Percentiles rank a stretch among this genome's conserved stretches.
Evolutionary conservation across 345 rosid species (phyloP).

Genomic region (Rhodomyrtus tomentosa): DNA sequence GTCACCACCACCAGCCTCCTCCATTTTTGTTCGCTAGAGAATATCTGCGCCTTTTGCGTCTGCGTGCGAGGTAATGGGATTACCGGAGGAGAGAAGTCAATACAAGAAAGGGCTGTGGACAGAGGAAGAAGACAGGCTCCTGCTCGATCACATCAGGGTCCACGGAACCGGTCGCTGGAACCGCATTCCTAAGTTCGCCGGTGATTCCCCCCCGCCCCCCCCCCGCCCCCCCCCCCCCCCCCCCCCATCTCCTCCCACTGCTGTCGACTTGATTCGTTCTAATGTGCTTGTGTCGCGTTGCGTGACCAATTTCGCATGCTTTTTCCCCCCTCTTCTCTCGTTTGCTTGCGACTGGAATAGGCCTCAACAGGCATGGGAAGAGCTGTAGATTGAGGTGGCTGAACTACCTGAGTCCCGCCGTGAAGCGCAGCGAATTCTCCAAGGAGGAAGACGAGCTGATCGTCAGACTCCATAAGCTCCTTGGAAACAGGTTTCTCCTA

Average conservation of each 20-base stretch:
- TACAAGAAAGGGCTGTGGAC: conserved; percentile 22
- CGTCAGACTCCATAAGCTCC: conserved; percentile 15
- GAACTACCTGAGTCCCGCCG: conserved; percentile 8
- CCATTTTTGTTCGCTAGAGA: background rate
- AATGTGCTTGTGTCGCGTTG: background rate
- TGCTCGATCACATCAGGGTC: conserved; percentile 9
- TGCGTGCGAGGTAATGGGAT: background rate
- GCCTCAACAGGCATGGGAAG: conserved; percentile 12
- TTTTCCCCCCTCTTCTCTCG: background rate
- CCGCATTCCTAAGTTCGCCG: conserved; percentile 16
- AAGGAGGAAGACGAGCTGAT: conserved; percentile 17
- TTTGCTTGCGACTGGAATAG: background rate
- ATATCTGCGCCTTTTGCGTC: background rate
- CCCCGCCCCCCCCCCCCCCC: background rate
- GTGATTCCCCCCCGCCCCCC: background rate
- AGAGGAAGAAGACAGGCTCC: conserved; percentile 15
- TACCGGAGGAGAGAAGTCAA: background rate
- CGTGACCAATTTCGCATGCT: background rate
- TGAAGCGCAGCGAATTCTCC: conserved; percentile 11
- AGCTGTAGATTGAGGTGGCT: background rate
- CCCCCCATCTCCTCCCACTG: background rate
- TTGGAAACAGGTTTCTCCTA: conserved; percentile 11
- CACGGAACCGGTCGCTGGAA: conserved; percentile 23
- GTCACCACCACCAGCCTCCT: background rate
- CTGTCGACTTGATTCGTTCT: background rate